Percentiles rank a stretch among this genome's conserved stretches.
These are phyloP conservation scores for Amphirosellinia nigrospora DNA, from an alignment of 495 filamentous ascomycete species.

Conservation along the genomic window DNA sequence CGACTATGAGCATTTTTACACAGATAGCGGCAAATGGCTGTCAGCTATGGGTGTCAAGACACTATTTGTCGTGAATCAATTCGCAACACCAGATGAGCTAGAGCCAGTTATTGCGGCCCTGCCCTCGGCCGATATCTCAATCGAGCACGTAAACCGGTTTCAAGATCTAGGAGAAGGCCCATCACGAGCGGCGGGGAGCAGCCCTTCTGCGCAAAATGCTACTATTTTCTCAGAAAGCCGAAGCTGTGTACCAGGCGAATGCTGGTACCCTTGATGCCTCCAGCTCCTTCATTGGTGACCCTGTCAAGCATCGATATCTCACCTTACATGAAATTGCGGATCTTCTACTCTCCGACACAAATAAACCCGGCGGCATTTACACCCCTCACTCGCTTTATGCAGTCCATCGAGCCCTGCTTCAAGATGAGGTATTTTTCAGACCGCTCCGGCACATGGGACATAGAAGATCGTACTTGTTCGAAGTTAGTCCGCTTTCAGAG, in stretches of 20 bases:
- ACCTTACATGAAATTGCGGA: slow-evolving; percentile 69
- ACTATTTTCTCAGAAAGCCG: slow-evolving; percentile 55
- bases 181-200: slow-evolving; percentile 58
- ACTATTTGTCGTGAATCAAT: slow-evolving; percentile 68
- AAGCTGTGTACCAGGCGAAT: slow-evolving; percentile 59
- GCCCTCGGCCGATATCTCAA: slow-evolving; percentile 52
- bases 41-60: slow-evolving; percentile 52
- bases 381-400: slow-evolving; percentile 66
- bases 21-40: slow-evolving; percentile 75
- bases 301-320: slow-evolving; percentile 56
- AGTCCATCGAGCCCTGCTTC: slow-evolving; percentile 66
- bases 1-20: slow-evolving; percentile 73
- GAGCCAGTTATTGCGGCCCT: slow-evolving; percentile 66
- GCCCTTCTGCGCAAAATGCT: slow-evolving; percentile 59
- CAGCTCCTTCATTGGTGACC: slow-evolving; percentile 56
- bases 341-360: slow-evolving; percentile 48
- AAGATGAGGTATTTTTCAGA: slow-evolving; percentile 60
- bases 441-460: slow-evolving; percentile 43
- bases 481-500: slow-evolving; percentile 42
- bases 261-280: slow-evolving; percentile 54
- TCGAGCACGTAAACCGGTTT: slow-evolving; percentile 52
- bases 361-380: slow-evolving; percentile 54
- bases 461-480: slow-evolving; percentile 46
- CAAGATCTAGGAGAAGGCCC: slow-evolving; percentile 54
- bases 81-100: slow-evolving; percentile 63